Evolutionary conservation across 139 green algal genomes (phyloP).

Genomic region (Chlorella sp.): DNA sequence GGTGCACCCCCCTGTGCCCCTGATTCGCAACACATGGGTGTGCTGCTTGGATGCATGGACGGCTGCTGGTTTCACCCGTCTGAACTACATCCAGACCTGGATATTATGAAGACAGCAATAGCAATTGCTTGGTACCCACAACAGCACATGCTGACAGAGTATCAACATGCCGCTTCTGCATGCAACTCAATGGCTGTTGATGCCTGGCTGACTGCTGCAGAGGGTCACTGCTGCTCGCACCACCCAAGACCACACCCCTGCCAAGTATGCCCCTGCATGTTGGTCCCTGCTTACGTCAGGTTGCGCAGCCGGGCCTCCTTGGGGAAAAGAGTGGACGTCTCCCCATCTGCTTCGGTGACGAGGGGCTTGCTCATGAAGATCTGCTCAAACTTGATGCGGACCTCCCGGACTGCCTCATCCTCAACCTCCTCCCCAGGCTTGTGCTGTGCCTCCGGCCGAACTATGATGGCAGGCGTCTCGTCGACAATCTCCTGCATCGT

Average conservation of each 20-base stretch:
- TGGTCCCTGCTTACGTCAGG: constrained; percentile 70
- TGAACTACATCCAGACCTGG: no score
- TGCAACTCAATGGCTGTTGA: no score
- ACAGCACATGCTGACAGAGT: no score
- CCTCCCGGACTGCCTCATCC: constrained; percentile 32
- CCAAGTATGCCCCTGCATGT: no score
- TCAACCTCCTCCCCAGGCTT: constrained; percentile 39
- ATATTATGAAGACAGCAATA: no score
- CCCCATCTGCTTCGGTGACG: constrained; percentile 88
- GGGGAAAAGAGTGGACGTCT: constrained; percentile 86
- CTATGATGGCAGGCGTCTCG: constrained; percentile 50
- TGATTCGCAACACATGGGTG: no score
- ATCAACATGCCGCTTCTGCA: no score
- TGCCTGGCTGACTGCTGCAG: neutral
- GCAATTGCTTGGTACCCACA: no score
- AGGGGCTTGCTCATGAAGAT: constrained; percentile 93
- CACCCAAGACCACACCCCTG: no score
- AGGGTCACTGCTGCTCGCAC: neutral
- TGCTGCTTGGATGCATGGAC: no score
- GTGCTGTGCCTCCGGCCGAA: constrained; percentile 80
- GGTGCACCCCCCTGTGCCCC: no score
- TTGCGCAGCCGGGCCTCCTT: constrained; percentile 93
- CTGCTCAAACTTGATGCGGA: constrained; percentile 84
- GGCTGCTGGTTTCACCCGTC: no score
- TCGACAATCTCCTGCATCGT: constrained; percentile 69